Base-by-base conservation (phyloP, 352 stramenopile species). In the Phytophthora chlamydospora region DNA sequence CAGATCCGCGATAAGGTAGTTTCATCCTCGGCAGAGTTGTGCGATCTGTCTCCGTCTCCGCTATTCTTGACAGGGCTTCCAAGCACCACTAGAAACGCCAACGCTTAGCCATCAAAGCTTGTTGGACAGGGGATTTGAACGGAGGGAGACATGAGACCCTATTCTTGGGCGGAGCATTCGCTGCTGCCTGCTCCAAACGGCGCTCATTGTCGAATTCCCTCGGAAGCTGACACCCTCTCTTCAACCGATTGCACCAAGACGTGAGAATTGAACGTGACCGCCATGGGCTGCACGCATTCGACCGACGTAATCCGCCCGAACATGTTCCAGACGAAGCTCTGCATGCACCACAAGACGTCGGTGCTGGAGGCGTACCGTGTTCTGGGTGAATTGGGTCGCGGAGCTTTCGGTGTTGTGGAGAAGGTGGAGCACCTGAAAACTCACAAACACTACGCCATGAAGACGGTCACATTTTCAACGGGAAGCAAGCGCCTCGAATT, bases 311-410 rank as follows among this genome's bases (percentile, higher is more conserved):
- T 74, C 14, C 75, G 75, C 3, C 82, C 80, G 9, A 89, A 93
- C 53, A 59, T 89, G 38, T 93, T 93, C 56, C 83, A 91, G 62
- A 83, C 81, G 40, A 93, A 91, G 41, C 68, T 93, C 9, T 91
- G 83, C 45, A 59, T 89, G 50, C 85, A 91, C 50, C 79, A 91
- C 59, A 86, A 90, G 58, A 62, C 69, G 16, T 66, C 80, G 0
- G 78, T 71, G 38, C 55, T 64, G 2, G 65, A 83, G 7, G 60
- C 68, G 45, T 93, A 93, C 48, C 74, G 62, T 0, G 50, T 75
- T 38, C n/a, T 90, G 3, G 57, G 67, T 6, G 80, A 90, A 47
- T 68, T 93, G 24, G 85, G 83, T 39, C 79, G 79, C 47, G 85
- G 85, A 2, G 85, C 85, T 6, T 91, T 93, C 31, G 85, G 85